Evolutionary conservation across 1,284 basidiomycete genomes (phyloP).

Genomic region (Ustilago hordei): DNA sequence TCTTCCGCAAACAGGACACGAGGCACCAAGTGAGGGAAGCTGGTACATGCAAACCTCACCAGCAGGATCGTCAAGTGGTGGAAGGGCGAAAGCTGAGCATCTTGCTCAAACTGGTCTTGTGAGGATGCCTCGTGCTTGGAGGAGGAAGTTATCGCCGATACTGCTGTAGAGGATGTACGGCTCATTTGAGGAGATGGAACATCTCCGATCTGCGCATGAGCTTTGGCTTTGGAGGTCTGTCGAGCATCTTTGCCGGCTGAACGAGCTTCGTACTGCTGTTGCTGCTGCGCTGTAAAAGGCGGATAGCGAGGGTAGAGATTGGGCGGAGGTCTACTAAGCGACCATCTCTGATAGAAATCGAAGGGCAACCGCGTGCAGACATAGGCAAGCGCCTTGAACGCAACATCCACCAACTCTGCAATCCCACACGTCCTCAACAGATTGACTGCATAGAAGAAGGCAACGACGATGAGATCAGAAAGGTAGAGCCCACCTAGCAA

Average conservation of each 20-base stretch:
- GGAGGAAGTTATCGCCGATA: slow-evolving; percentile 10
- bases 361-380: slow-evolving; percentile 45
- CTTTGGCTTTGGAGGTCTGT: not conserved
- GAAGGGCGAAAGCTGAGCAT: slow-evolving; percentile 57
- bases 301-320: slow-evolving; percentile 15
- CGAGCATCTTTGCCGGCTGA: not conserved
- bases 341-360: slow-evolving; percentile 56
- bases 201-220: not conserved
- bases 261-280: slow-evolving; percentile 6
- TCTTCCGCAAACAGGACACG: slow-evolving; percentile 65
- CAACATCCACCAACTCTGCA: slow-evolving; percentile 63
- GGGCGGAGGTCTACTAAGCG: slow-evolving; percentile 38
- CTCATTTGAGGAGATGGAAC: not conserved
- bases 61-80: slow-evolving; percentile 63
- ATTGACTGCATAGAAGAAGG: slow-evolving; percentile 60
- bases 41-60: slow-evolving; percentile 60
- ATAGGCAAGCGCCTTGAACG: slow-evolving; percentile 55
- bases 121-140: slow-evolving; percentile 30
- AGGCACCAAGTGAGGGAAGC: slow-evolving; percentile 65
- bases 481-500: slow-evolving; percentile 65
- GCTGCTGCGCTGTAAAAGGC: slow-evolving; percentile 6
- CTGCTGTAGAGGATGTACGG: slow-evolving; percentile 12
- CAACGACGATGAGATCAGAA: slow-evolving; percentile 64
- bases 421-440: slow-evolving; percentile 60
- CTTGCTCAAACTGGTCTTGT: slow-evolving; percentile 25